A percentile compares a stretch with the other conserved stretches of the same genome.
Evolutionary conservation across 2,329 filamentous ascomycete species (phyloP).

Genomic region (Rutstroemia sp.): DNA sequence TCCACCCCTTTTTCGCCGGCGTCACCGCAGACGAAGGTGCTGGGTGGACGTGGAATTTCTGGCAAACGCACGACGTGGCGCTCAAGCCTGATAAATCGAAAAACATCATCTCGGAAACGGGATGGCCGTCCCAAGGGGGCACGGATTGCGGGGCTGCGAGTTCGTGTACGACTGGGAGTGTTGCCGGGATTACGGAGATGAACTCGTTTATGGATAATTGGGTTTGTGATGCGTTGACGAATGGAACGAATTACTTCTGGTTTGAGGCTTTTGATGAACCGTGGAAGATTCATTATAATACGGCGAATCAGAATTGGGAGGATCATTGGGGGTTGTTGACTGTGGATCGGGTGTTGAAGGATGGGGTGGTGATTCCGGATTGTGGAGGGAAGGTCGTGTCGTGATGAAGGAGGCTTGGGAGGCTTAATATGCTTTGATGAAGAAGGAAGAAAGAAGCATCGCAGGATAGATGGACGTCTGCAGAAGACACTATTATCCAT

Average conservation of each 20-base stretch:
- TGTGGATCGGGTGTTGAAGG: conserved; percentile 73
- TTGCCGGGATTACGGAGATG: conserved; percentile 72
- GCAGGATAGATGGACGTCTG: no score
- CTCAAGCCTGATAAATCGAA: conserved; percentile 54
- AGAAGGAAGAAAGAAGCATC: no score
- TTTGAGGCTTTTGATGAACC: conserved; percentile 96
- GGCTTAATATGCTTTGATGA: no score
- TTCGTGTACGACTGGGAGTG: conserved; percentile 57
- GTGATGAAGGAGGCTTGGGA: not conserved
- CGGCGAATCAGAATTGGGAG: conserved; percentile 68
- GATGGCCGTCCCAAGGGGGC: conserved; percentile 82
- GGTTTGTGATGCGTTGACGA: conserved; percentile 72
- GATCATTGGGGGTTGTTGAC: conserved; percentile 94
- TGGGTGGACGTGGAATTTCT: conserved; percentile 78
- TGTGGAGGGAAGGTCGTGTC: conserved; percentile 59
- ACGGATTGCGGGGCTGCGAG: conserved; percentile 59
- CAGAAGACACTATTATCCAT: no score
- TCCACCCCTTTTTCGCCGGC: conserved; percentile 93
- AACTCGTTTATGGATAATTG: conserved; percentile 82
- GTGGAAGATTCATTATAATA: conserved; percentile 78
- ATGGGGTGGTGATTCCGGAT: conserved; percentile 77
- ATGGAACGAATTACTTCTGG: conserved; percentile 93
- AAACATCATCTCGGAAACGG: conserved; percentile 84
- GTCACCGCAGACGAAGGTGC: conserved; percentile 61
- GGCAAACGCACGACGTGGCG: conserved; percentile 58